A percentile compares a stretch with the other conserved stretches of the same genome.
phyloP scores from a whole-genome alignment of 2,329 filamentous ascomycete genomes.

The Elsinoe necatrix region DNA sequence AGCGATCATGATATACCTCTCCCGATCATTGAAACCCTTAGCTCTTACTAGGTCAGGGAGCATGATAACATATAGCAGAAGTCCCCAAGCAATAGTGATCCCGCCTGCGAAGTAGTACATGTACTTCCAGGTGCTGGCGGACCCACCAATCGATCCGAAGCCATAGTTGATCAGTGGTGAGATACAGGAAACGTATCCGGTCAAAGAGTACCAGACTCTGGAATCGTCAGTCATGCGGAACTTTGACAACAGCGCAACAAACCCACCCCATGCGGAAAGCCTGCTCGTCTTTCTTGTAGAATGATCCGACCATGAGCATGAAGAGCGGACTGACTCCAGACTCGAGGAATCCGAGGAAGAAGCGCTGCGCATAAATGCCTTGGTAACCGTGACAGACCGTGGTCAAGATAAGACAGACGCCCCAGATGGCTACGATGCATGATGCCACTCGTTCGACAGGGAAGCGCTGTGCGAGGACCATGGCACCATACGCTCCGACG shows the following conservation, averaged over 20 bases:
- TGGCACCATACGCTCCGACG: conserved; percentile 39
- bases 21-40: conserved; percentile 33
- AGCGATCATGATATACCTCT: conserved; percentile 25
- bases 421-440: conserved; percentile 32
- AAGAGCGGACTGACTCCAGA: conserved; percentile 47
- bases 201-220: conserved; percentile 29
- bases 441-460: conserved; percentile 41
- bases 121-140: conserved; percentile 34
- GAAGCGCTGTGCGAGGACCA: conserved; percentile 38
- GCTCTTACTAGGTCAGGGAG: conserved; percentile 37
- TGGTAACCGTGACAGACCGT: conserved; percentile 31
- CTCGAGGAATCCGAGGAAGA: conserved; percentile 49
- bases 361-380: conserved; percentile 38
- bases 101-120: conserved; percentile 37
- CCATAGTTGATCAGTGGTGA: conserved; percentile 43
- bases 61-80: conserved; percentile 33
- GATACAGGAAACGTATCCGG: conserved; percentile 39
- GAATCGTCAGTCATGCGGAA: not conserved
- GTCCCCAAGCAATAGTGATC: conserved; percentile 36
- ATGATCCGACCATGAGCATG: conserved; percentile 41
- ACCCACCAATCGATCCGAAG: conserved; percentile 37
- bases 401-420: conserved; percentile 33
- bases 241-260: not conserved
- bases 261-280: conserved; percentile 22
- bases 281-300: conserved; percentile 26